phyloP scores from a whole-genome alignment of 176 grass and related monocot genomes.

The Phoenix roebelenii region DNA sequence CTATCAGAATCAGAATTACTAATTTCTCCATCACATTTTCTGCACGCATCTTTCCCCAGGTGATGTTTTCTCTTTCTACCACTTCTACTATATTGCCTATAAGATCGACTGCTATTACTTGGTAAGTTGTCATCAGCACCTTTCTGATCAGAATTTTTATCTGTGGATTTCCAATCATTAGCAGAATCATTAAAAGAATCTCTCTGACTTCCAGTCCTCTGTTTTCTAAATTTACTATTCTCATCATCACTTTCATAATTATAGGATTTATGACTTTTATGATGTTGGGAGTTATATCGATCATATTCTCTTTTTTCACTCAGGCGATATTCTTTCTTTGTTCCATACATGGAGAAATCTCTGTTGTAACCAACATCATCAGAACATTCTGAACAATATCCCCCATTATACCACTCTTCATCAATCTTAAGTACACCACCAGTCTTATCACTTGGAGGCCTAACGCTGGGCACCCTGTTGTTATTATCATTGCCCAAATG shows the following conservation, averaged over 20 bases:
- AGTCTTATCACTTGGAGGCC: constrained; percentile 23
- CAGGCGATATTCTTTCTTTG: constrained; percentile 1
- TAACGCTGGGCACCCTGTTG: constrained; percentile 15
- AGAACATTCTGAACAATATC: constrained; percentile 14
- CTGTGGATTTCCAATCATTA: constrained; percentile 33
- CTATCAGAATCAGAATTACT: not conserved
- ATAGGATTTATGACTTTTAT: constrained; percentile 5
- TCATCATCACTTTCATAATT: constrained; percentile 17
- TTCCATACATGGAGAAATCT: not conserved
- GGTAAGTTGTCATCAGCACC: constrained; percentile 3
- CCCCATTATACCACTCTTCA: constrained; percentile 4
- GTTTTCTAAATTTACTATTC: constrained; percentile 15
- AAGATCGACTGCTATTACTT: not conserved
- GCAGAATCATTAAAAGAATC: not conserved
- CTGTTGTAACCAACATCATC: constrained; percentile 22
- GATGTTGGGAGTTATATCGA: not conserved
- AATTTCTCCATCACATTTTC: not conserved
- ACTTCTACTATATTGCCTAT: constrained; percentile 16
- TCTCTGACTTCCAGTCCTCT: not conserved
- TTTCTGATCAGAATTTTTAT: constrained; percentile 29
- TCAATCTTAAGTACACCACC: constrained; percentile 3
- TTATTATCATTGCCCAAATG: constrained; percentile 15
- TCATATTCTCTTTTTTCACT: constrained; percentile 12
- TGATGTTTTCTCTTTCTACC: constrained; percentile 26
- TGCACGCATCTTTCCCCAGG: constrained; percentile 14